Base-by-base conservation (phyloP, 352 stramenopile genomes). In the Globisporangium echinulatum region DNA sequence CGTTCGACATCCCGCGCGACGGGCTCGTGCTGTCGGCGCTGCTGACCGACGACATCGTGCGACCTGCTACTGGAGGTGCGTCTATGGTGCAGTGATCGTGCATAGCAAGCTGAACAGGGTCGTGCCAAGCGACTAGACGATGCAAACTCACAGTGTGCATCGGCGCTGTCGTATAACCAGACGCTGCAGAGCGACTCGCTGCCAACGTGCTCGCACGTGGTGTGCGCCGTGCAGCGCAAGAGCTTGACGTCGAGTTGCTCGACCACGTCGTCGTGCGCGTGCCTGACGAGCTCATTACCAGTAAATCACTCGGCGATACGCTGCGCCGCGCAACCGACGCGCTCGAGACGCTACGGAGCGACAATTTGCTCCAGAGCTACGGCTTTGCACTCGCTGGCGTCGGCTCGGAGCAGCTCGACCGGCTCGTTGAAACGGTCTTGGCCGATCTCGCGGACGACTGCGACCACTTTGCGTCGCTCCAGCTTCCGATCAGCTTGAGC, bases 201-300 rank as follows among this genome's bases (percentile, higher is more conserved):
- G 63, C 59, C 10, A 57, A 72, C 4, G 77, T 68, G 38, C 73
- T 93, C 49, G 17, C 71, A 7, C 75, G 70, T 8, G 79, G 81
- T 4, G 63, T 91, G 38, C 56, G 76, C 40, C 72, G 79, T 7
- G 80, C 79, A 4, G 64, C 73, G 17, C 43, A 76, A 3, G 78
- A 79, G 33, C 51, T 89, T 37, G 67, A 84, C 52, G 63, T 94
- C 37, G 75, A 92, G 47, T 70, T 68, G 14, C 39, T 92, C 5
- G 84, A 94, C 65, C 77, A 90, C 54, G 66, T 85, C 33, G 68
- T 83, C 7, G 67, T 72, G 52, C 79, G 80, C 54, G 69, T 91
- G n/a, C 82, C 82, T 0, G 78, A 88, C 5, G 73, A 82, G 47
- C 53, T 89, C 25, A 54, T 69, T 6, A 9, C 59, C 47, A 57